A percentile compares a stretch with the other conserved stretches of the same genome.
These are phyloP conservation scores for Leishmania major DNA, from an alignment of 208 protist species.

Conservation along the genomic window DNA sequence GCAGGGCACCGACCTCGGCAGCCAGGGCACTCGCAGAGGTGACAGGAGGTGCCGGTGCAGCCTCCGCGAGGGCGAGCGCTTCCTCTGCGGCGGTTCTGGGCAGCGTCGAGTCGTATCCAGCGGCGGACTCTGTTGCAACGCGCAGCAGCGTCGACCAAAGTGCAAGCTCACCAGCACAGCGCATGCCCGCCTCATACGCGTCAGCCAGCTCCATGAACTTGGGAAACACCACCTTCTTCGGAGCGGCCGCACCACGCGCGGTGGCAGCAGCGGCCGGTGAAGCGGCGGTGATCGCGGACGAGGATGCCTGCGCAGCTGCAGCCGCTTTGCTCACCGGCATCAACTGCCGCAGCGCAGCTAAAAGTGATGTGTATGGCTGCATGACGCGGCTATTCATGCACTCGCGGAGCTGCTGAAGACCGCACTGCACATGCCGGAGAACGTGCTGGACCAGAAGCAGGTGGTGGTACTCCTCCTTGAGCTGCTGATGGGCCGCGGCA, in stretches of 20 bases:
- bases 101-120: constrained; percentile 50
- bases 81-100: constrained; percentile 45
- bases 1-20: constrained; percentile 23
- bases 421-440: constrained; percentile 48
- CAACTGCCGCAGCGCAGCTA: constrained; percentile 55
- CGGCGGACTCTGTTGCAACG: constrained; percentile 42
- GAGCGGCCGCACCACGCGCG: constrained; percentile 28
- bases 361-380: constrained; percentile 46
- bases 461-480: constrained; percentile 84
- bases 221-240: constrained; percentile 67
- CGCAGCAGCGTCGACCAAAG: constrained; percentile 56
- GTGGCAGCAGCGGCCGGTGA: not conserved
- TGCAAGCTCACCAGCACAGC: constrained; percentile 51
- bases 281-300: not conserved
- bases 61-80: constrained; percentile 28
- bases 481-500: constrained; percentile 10
- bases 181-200: constrained; percentile 51
- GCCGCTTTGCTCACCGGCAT: constrained; percentile 1
- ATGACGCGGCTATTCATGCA: constrained; percentile 43
- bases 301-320: not conserved
- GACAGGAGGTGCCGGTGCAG: constrained; percentile 12
- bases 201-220: constrained; percentile 79
- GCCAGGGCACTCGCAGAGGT: constrained; percentile 17
- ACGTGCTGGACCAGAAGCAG: constrained; percentile 56
- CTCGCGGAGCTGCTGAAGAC: constrained; percentile 35